A percentile compares a stretch with the other conserved stretches of the same genome.
phyloP scores from a whole-genome alignment of 2,329 filamentous ascomycete species.

The Aspergillus sergii region DNA sequence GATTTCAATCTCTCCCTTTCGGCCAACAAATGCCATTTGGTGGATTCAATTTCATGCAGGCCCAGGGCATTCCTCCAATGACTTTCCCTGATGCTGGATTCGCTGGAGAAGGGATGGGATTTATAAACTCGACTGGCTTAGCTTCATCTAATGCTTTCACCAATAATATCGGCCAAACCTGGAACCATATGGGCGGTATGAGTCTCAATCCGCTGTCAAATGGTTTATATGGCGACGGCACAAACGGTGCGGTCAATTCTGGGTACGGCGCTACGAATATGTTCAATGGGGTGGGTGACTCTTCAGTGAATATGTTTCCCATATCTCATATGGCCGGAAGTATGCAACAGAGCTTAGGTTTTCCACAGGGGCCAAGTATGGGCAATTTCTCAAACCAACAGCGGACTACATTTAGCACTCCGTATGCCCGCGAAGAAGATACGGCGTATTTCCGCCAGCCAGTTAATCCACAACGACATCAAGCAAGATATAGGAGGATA shows the following conservation, averaged over 20 bases:
- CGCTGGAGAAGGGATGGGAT: constrained; percentile 33
- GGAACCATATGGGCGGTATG: constrained; percentile 50
- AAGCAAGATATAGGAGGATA: constrained; percentile 76
- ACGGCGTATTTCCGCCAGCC: constrained; percentile 95
- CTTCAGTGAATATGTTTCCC: constrained; percentile 41
- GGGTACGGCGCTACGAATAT: constrained; percentile 38
- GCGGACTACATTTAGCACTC: constrained; percentile 55
- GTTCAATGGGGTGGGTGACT: constrained; percentile 34
- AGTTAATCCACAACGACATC: constrained; percentile 89
- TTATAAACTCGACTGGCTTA: constrained; percentile 47
- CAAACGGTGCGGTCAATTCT: constrained; percentile 34
- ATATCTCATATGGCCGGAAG: constrained; percentile 33
- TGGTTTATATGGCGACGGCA: constrained; percentile 39
- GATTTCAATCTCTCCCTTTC: constrained; percentile 28
- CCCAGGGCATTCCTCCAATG: constrained; percentile 33
- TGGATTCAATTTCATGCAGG: constrained; percentile 35
- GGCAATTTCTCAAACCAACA: constrained; percentile 61
- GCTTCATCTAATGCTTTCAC: constrained; percentile 33
- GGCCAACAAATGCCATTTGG: constrained; percentile 41
- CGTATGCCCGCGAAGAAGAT: constrained; percentile 69
- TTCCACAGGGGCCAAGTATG: constrained; percentile 36
- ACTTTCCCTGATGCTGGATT: constrained; percentile 39
- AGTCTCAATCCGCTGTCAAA: constrained; percentile 39
- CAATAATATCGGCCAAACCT: constrained; percentile 37
- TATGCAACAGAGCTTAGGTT: constrained; percentile 34